Conservation (phyloP, 306 rosid species). For the Styphnolobium japonicum region DNA sequence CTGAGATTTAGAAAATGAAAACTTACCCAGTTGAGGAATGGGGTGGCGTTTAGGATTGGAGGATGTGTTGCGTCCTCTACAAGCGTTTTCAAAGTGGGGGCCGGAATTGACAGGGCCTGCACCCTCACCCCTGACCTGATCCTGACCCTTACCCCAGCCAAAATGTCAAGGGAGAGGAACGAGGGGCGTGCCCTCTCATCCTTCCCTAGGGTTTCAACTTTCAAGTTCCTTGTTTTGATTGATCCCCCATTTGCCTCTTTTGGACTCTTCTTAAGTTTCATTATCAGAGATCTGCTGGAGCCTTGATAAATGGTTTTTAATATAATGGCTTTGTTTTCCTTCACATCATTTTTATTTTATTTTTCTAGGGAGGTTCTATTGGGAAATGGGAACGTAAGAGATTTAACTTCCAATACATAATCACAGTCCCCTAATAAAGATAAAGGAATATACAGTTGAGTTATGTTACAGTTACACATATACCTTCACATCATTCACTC, state of each 20-base stretch:
- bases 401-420: too few relatives aligned
- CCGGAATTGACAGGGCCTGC: conserved; percentile 48
- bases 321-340: not conserved
- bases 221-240: not conserved
- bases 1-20: conserved; percentile 25
- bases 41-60: conserved; percentile 22
- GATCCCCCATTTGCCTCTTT: conserved; percentile 21
- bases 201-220: conserved; percentile 27
- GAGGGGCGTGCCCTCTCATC: not conserved
- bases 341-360: not conserved
- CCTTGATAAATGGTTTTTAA: too few relatives aligned
- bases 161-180: not conserved
- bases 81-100: conserved; percentile 53
- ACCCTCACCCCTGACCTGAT: conserved; percentile 19
- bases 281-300: not conserved
- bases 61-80: conserved; percentile 50
- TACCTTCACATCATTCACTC: too few relatives aligned
- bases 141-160: not conserved
- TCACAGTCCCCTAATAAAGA: too few relatives aligned
- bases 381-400: too few relatives aligned
- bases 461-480: too few relatives aligned
- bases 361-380: too few relatives aligned
- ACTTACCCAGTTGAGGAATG: conserved; percentile 19
- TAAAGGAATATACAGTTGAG: too few relatives aligned
- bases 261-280: conserved; percentile 1